Evolutionary conservation across 257 asterid genomes (phyloP).

Genomic region (Solanum arcanum): DNA sequence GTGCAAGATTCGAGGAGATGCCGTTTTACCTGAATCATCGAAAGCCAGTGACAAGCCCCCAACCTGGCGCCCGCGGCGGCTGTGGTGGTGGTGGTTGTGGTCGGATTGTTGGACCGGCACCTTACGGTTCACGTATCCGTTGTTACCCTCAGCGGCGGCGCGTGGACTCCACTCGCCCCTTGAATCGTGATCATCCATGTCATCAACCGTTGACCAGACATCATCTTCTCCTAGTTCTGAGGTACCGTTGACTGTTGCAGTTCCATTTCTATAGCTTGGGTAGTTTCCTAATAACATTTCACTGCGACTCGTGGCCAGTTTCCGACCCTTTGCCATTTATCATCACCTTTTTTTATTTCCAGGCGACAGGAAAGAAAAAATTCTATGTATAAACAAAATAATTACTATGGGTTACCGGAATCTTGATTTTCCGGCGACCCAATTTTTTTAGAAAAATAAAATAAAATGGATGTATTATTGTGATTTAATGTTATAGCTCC

Average conservation of each 20-base stretch:
- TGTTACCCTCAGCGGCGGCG: constrained; percentile 24
- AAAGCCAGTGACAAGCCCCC: constrained; percentile 72
- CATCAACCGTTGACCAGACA: constrained; percentile 57
- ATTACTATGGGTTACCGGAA: constrained; percentile 15
- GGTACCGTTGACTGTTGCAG: constrained; percentile 18
- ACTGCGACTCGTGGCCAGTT: constrained; percentile 47
- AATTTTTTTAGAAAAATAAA: neutral
- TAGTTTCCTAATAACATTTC: constrained; percentile 46
- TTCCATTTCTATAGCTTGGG: constrained; percentile 18
- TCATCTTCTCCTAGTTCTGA: constrained; percentile 73
- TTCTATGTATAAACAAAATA: neutral
- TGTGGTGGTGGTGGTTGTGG: neutral
- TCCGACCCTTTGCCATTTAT: constrained; percentile 73
- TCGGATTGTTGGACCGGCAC: constrained; percentile 10
- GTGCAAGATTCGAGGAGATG: constrained; percentile 43
- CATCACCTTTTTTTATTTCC: constrained; percentile 2
- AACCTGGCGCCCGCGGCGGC: constrained; percentile 5
- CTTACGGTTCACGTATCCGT: constrained; percentile 17
- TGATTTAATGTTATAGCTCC: constrained; percentile 5
- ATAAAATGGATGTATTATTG: neutral
- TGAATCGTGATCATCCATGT: constrained; percentile 21
- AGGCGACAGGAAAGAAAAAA: constrained; percentile 11
- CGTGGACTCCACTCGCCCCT: constrained; percentile 34
- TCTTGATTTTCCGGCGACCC: constrained; percentile 29
- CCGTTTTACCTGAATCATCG: constrained; percentile 27